Evolutionary conservation across 2,329 filamentous ascomycete species (phyloP).

Genomic region (Paraconiothyrium sp.): DNA sequence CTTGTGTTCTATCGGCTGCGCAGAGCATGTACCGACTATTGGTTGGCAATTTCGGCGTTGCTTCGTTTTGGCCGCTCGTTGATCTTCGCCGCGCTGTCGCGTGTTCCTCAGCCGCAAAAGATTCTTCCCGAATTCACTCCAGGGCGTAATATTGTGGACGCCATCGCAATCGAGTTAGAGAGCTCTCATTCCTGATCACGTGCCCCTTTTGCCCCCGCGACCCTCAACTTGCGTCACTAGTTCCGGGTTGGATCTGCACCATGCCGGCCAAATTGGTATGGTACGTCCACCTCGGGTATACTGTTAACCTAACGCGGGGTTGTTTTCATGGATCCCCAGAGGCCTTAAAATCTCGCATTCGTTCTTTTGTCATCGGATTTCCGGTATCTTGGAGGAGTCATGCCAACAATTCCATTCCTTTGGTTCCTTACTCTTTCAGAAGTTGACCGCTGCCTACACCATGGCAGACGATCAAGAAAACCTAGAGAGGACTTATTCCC

Average conservation of each 20-base stretch:
- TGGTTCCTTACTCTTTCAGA: slow-evolving; percentile 10
- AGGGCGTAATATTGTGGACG: neutral
- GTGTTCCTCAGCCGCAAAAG: neutral
- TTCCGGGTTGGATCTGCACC: slow-evolving; percentile 19
- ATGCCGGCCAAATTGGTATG: slow-evolving; percentile 24
- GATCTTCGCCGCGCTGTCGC: neutral
- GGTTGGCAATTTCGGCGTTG: neutral
- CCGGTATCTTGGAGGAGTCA: slow-evolving; percentile 1
- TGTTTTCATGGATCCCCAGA: slow-evolving; percentile 5
- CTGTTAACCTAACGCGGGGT: slow-evolving; percentile 24
- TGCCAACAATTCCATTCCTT: slow-evolving; percentile 11
- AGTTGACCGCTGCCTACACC: slow-evolving; percentile 22
- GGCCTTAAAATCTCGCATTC: slow-evolving; percentile 3
- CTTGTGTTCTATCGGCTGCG: neutral
- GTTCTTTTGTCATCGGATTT: slow-evolving; percentile 13
- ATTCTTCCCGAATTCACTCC: neutral
- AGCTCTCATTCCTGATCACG: slow-evolving; percentile 10
- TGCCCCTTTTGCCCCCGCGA: neutral
- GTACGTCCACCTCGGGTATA: slow-evolving; percentile 23
- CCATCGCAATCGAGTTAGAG: slow-evolving; percentile 16
- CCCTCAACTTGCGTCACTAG: slow-evolving; percentile 1
- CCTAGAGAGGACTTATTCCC: slow-evolving; percentile 47
- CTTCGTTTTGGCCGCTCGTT: slow-evolving; percentile 1
- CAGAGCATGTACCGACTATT: neutral
- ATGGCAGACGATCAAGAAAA: slow-evolving; percentile 35